Conservation (phyloP, 495 filamentous ascomycete species). For the Tuber brumale region DNA sequence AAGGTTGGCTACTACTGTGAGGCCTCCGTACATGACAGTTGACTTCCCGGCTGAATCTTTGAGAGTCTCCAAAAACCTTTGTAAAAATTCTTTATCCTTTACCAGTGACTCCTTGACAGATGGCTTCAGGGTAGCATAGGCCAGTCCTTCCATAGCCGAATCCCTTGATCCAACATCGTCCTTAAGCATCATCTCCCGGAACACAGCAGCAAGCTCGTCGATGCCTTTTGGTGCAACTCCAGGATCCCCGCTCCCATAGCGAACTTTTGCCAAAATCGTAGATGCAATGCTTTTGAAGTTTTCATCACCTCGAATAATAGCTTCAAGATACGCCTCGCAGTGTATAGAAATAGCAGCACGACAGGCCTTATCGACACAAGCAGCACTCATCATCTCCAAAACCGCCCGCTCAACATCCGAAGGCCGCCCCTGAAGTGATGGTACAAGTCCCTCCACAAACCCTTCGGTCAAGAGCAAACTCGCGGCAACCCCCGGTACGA, state of each 20-base stretch:
- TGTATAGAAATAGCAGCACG: constrained; percentile 72
- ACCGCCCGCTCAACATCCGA: constrained; percentile 66
- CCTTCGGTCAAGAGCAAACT: constrained; percentile 76
- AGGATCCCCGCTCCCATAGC: constrained; percentile 44
- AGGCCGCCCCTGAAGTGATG: constrained; percentile 34
- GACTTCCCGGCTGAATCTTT: constrained; percentile 56
- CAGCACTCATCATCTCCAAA: constrained; percentile 81
- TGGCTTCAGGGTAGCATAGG: constrained; percentile 77
- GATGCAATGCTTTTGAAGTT: constrained; percentile 60
- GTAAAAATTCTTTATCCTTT: constrained; percentile 59
- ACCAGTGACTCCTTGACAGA: constrained; percentile 73
- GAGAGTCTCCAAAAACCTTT: constrained; percentile 58
- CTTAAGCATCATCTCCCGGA: constrained; percentile 67
- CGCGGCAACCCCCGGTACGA: constrained; percentile 63
- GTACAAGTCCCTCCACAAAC: constrained; percentile 53
- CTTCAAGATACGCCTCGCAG: constrained; percentile 74
- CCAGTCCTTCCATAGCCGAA: constrained; percentile 82
- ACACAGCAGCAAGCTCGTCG: constrained; percentile 66
- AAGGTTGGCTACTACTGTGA: constrained; percentile 77
- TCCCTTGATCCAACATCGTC: constrained; percentile 50
- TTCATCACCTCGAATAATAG: constrained; percentile 59
- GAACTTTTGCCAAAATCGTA: constrained; percentile 74
- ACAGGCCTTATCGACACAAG: constrained; percentile 72
- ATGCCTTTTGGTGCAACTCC: constrained; percentile 50
- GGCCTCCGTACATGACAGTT: constrained; percentile 70